A percentile compares a stretch with the other conserved stretches of the same genome.
Conservation (phyloP, 768 basidiomycete species). For the Leucocoprinus sp. region DNA sequence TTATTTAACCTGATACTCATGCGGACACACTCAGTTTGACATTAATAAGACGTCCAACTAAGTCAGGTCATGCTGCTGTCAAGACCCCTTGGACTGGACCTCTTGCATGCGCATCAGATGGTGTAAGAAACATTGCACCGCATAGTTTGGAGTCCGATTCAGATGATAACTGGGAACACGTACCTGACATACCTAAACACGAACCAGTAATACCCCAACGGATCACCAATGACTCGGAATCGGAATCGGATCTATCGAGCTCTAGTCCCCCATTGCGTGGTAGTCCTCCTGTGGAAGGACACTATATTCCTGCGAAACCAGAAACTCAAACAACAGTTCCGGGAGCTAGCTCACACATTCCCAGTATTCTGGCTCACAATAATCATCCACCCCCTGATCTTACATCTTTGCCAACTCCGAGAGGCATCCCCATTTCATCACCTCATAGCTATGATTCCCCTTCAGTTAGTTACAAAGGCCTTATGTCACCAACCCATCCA, state of each 20-base stretch:
- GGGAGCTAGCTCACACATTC: not conserved
- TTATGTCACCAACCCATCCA: not conserved
- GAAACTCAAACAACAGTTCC: not conserved
- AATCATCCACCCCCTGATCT: not conserved
- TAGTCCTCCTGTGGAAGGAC: not conserved
- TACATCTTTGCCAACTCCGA: not conserved
- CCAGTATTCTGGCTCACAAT: not conserved
- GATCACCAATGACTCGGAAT: not conserved
- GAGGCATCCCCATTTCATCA: not conserved
- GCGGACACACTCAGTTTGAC: conserved; percentile 14
- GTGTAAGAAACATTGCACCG: conserved; percentile 13
- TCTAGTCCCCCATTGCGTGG: not conserved
- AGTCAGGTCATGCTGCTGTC: conserved; percentile 15
- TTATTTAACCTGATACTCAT: not conserved
- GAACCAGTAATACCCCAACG: not conserved
- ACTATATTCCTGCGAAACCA: not conserved
- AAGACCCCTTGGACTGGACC: conserved; percentile 35
- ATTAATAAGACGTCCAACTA: conserved; percentile 22
- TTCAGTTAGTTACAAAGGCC: not conserved
- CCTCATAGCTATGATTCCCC: not conserved
- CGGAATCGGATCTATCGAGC: not conserved
- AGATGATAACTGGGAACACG: conserved; percentile 23
- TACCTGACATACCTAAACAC: conserved; percentile 13
- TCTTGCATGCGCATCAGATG: conserved; percentile 24
- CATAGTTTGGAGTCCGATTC: conserved; percentile 20